phyloP scores from a whole-genome alignment of 768 basidiomycete species.

The Lenzites betulinus region DNA sequence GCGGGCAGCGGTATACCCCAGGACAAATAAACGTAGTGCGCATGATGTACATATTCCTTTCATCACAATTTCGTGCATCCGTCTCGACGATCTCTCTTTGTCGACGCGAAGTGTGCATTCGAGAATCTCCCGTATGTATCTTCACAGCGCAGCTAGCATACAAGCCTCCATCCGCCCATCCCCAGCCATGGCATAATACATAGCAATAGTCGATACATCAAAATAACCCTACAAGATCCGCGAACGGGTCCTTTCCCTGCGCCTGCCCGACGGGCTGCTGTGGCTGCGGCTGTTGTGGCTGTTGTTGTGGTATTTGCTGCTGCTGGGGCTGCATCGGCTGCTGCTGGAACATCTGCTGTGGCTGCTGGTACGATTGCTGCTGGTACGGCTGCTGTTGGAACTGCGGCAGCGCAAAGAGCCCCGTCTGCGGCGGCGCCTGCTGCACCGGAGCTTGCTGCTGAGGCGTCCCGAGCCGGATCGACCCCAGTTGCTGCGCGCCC shows the following conservation, averaged over 20 bases:
- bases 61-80: neutral
- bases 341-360: conserved; percentile 25
- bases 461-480: conserved; percentile 39
- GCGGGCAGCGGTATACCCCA: conserved; percentile 11
- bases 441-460: conserved; percentile 23
- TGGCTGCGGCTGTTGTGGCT: conserved; percentile 27
- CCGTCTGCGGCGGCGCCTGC: neutral
- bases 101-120: neutral
- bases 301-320: conserved; percentile 24
- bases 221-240: conserved; percentile 78
- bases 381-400: neutral
- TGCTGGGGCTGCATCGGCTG: conserved; percentile 17
- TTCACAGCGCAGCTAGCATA: conserved; percentile 17
- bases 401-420: conserved; percentile 9
- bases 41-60: conserved; percentile 14
- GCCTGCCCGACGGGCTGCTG: conserved; percentile 23
- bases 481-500: conserved; percentile 19
- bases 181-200: neutral
- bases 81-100: neutral
- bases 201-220: conserved; percentile 33
- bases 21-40: conserved; percentile 15
- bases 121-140: neutral
- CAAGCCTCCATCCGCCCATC: conserved; percentile 12
- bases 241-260: conserved; percentile 75
- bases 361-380: conserved; percentile 23